Base-by-base conservation (phyloP, 2,329 filamentous ascomycete species). In the Colletotrichum cuscutae region DNA sequence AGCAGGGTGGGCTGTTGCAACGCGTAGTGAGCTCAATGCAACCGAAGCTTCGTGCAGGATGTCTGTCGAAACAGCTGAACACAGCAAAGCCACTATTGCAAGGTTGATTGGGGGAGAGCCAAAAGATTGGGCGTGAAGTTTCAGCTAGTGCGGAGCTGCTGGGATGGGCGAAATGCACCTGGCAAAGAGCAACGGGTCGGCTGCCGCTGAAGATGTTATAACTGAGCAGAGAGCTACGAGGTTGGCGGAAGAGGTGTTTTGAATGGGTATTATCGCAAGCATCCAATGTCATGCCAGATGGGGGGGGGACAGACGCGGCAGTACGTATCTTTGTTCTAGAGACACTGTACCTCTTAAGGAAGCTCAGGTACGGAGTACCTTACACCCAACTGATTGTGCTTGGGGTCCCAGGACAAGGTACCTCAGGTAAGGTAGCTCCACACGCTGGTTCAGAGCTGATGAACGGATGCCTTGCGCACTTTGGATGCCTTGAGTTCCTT, bases 191-290 rank as follows among this genome's bases (percentile, higher is more conserved):
- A 69, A 46, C 66, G 6, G 65, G 24, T 22, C 7, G 19, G 26
- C n/a, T 28, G 28, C 12, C 5, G 28, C 42, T 64, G 42, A 59
- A 58, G 58, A 54, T 54, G 49, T 49, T 49, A 64, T 57, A 42
- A 54, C 68, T 37, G 68, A 57, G 65, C 24, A 71, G 52, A 56
- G 19, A 13, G 49, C 42, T 57, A 46, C 56, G 57, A 30, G n/a
- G 12, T 49, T 61, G 64, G 65, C 49, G 49, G 37, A 63, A n/a
- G 49, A 68, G 28, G 65, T 63, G 59, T 69, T 72, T 69, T 46
- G 65, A 19, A 72, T 52, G 42, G 65, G 65, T 68, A 54, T 49
- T 63, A 46, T 72, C 70, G 70, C 70, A 69, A 72, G 65, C 70
- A 69, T 64, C 52, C 30, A 64, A 53, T 63, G 32, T 69, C 65